A percentile compares a stretch with the other conserved stretches of the same genome.
Conservation (phyloP, 305 asterid genomes). For the Solanum hybrid region DNA sequence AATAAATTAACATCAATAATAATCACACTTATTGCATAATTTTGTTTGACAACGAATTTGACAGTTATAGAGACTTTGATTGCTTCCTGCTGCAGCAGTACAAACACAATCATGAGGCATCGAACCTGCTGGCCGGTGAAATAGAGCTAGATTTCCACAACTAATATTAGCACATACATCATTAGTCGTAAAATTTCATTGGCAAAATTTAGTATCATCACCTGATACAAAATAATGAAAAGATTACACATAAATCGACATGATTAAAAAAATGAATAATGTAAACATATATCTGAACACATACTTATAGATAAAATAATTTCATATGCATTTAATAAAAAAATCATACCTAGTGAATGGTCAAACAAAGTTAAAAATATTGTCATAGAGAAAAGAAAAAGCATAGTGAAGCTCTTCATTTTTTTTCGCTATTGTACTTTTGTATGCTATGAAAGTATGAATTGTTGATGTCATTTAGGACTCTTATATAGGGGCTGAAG, state of each 20-base stretch:
- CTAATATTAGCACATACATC: background rate
- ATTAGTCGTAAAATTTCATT: background rate
- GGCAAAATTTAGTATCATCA: background rate
- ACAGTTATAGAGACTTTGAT: background rate
- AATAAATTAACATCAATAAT: background rate
- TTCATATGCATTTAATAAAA: background rate
- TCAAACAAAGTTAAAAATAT: background rate
- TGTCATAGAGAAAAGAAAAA: background rate
- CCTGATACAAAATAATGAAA: background rate
- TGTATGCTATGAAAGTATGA: background rate
- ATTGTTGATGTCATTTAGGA: background rate
- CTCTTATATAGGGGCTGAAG: background rate
- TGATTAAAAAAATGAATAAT: background rate
- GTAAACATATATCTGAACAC: background rate
- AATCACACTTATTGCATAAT: background rate
- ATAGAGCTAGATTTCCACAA: background rate
- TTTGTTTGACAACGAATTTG: background rate
- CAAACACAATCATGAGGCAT: background rate
- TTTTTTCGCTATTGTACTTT: background rate
- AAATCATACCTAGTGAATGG: background rate
- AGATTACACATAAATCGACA: background rate
- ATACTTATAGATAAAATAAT: background rate
- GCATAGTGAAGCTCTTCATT: background rate
- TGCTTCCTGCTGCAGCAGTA: background rate
- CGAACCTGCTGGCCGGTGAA: background rate